phyloP scores from a whole-genome alignment of 768 basidiomycete species.

The Daedaleopsis nitida region DNA sequence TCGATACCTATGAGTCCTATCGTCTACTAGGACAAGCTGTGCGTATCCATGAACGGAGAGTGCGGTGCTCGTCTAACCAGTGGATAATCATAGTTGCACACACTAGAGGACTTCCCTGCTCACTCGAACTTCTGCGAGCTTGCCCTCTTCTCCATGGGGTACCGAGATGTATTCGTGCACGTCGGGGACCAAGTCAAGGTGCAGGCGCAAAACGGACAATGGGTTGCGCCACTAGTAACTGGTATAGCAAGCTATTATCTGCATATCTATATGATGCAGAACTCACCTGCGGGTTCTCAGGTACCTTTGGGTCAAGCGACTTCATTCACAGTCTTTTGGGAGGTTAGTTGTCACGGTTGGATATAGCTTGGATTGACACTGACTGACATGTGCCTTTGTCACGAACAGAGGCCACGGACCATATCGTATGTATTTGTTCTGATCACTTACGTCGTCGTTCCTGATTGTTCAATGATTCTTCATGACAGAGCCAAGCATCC shows the following conservation, averaged over 20 bases:
- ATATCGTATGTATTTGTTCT: constrained; percentile 44
- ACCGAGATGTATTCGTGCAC: constrained; percentile 79
- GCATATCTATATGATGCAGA: background rate
- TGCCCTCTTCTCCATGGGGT: constrained; percentile 70
- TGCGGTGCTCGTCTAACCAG: background rate
- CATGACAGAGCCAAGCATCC: constrained; percentile 54
- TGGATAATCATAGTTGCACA: constrained; percentile 60
- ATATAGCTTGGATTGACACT: constrained; percentile 1
- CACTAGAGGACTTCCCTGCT: constrained; percentile 84
- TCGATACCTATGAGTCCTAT: constrained; percentile 79
- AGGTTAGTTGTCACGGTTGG: constrained; percentile 43
- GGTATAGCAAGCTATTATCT: constrained; percentile 38
- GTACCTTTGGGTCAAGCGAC: constrained; percentile 78
- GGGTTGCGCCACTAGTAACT: constrained; percentile 82
- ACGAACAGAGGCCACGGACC: constrained; percentile 59
- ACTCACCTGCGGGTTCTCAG: constrained; percentile 31
- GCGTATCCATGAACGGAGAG: constrained; percentile 21
- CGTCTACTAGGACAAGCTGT: constrained; percentile 75
- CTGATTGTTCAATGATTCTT: background rate
- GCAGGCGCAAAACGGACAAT: constrained; percentile 70
- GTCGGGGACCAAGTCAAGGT: constrained; percentile 81
- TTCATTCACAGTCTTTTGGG: constrained; percentile 79
- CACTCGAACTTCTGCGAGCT: constrained; percentile 93
- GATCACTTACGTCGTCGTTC: background rate
- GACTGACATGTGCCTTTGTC: background rate